Evolutionary conservation across 1,139 yeast genomes (phyloP), one percentile per base, ranked within the genome.

Genomic region (Geotrichum klebahnii): DNA sequence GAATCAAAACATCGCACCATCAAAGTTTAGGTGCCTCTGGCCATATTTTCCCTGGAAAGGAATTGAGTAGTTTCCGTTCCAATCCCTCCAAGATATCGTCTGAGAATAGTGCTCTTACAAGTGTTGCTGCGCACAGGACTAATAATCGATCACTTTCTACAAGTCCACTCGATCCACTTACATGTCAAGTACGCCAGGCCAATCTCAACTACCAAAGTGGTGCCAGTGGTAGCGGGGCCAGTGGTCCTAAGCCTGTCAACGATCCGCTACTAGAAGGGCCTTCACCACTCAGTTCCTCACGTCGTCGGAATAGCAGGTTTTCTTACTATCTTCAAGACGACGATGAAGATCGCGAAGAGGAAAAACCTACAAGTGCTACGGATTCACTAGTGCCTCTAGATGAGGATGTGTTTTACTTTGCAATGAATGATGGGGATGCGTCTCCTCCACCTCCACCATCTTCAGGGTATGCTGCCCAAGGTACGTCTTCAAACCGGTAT

Each of bases 1-100:
- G 32, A n/a, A 44, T 51, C 41, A 51, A n/a, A 12, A 57, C 52
- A 19, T 39, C 57, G 9, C 59, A 51, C 19, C 59, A 52, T 24
- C 59, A 57, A 6, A 50, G 56, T 17, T 35, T 52, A 8, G 51
- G 37, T 12, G 28, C 34, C 2, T 17, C 38, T 16, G 51, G 51
- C n/a, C 44, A 38, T 16, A 44, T 39, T 9, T 33, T 48, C 22
- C 51, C 51, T 3, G 51, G 45, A 14, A 44, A 34, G 26, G 48
- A 43, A 35, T 35, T 44, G 6, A 10, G 44, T 3, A 38, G 37
- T 28, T 48, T 48, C 14, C 35, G 51, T 10, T 33, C 39, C 23
- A 46, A 46, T 16, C 33, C 33, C 23, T 9, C 44, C 19, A 29
- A 8, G 3, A 14, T 16, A 32, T 16, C 26, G 5, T 5, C 29